A percentile compares a stretch with the other conserved stretches of the same genome.
Evolutionary conservation across 2,329 filamentous ascomycete species (phyloP).

Genomic region (Cladobotryum protrusum): DNA sequence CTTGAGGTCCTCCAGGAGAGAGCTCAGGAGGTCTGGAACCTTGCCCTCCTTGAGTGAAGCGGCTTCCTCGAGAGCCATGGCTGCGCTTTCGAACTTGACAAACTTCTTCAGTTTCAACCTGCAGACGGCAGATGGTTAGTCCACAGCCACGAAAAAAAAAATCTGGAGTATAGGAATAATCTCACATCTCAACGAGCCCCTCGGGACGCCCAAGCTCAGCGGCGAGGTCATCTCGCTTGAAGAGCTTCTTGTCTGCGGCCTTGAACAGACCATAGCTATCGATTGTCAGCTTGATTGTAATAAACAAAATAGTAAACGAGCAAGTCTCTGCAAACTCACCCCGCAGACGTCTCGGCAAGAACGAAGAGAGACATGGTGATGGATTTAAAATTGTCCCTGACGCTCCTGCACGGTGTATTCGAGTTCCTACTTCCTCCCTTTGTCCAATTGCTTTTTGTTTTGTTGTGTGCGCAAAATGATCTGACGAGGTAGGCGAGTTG

Average conservation of each 20-base stretch:
- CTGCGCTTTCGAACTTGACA: conserved; percentile 92
- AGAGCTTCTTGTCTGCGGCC: conserved; percentile 95
- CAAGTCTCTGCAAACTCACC: conserved; percentile 40
- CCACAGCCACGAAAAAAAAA: conserved; percentile 11
- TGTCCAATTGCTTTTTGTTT: conserved; percentile 27
- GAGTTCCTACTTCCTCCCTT: conserved; percentile 29
- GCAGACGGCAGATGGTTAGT: conserved; percentile 8
- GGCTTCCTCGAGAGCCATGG: conserved; percentile 84
- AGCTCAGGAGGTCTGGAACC: conserved; percentile 79
- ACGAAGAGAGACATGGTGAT: conserved; percentile 80
- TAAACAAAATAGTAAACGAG: neutral
- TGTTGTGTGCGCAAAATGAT: conserved; percentile 29
- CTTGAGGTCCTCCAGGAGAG: conserved; percentile 82
- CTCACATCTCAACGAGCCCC: conserved; percentile 79
- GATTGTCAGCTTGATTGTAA: conserved; percentile 23
- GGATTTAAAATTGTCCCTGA: conserved; percentile 23
- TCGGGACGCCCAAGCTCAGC: conserved; percentile 73
- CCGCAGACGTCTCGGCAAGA: conserved; percentile 86
- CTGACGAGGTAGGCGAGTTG: conserved; percentile 26
- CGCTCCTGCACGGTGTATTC: conserved; percentile 26
- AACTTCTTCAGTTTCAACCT: conserved; percentile 96
- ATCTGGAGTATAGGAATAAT: conserved; percentile 16
- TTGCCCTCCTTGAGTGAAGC: conserved; percentile 86
- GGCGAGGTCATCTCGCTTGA: conserved; percentile 77
- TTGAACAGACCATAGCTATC: conserved; percentile 94